Conservation (phyloP, 345 rosid genomes). For the Eucalyptus polyanthemos region DNA sequence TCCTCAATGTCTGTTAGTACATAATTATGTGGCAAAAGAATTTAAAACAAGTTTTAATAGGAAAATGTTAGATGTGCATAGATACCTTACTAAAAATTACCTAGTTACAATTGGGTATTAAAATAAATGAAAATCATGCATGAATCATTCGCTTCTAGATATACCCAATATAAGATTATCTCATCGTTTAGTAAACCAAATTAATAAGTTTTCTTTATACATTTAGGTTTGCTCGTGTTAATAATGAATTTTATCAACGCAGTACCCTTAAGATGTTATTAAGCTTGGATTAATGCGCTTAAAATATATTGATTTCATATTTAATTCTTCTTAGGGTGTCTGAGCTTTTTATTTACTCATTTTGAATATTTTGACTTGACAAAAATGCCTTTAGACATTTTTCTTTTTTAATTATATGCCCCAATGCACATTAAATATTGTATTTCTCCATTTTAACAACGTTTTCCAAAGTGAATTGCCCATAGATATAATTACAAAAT, state of each 20-base stretch:
- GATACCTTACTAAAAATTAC: neutral
- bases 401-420: neutral
- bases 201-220: neutral
- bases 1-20: neutral
- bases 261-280: neutral
- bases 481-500: neutral
- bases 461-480: neutral
- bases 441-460: neutral
- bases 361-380: neutral
- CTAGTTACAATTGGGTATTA: neutral
- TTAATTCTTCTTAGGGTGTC: neutral
- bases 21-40: neutral
- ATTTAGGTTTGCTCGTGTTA: neutral
- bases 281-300: neutral
- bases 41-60: neutral
- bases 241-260: neutral
- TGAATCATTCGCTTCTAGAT: neutral
- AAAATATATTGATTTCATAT: neutral
- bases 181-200: neutral
- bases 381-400: neutral
- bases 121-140: neutral
- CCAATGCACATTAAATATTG: neutral
- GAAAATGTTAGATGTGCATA: neutral
- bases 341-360: neutral
- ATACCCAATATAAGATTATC: neutral